Conservation (phyloP, 306 rosid genomes). For the Astragalus glycyphyllos region DNA sequence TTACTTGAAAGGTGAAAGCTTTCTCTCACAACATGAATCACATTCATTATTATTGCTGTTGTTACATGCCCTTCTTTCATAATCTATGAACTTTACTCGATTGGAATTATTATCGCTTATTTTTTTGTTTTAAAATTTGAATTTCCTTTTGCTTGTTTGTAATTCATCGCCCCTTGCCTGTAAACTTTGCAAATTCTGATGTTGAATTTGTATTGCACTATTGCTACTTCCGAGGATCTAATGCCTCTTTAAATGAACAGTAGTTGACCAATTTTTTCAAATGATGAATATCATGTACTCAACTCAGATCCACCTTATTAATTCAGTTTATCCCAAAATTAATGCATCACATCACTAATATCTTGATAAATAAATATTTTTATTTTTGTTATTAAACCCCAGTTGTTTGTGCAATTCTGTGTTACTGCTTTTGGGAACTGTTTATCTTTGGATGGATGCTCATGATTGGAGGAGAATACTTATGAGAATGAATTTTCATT, state of each 20-base stretch:
- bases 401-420: constrained; percentile 23
- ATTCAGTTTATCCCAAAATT: constrained; percentile 19
- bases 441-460: background rate
- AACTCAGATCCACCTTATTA: constrained; percentile 34
- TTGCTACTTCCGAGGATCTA: constrained; percentile 10
- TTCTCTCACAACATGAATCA: background rate
- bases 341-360: background rate
- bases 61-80: constrained; percentile 8
- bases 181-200: background rate
- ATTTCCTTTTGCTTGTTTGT: background rate
- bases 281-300: background rate
- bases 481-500: constrained; percentile 9
- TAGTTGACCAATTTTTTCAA: constrained; percentile 5
- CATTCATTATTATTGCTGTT: constrained; percentile 22
- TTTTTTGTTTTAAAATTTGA: background rate
- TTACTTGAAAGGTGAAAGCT: constrained; percentile 6
- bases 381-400: background rate
- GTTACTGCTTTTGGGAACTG: background rate
- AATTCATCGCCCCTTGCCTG: background rate
- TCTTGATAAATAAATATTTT: background rate
- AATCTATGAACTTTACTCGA: constrained; percentile 1
- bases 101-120: constrained; percentile 31
- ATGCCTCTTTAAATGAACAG: background rate
- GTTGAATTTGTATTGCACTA: constrained; percentile 2
- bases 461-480: background rate